Evolutionary conservation across 2,329 filamentous ascomycete species (phyloP).

Genomic region (Hymenoscyphus scutula): DNA sequence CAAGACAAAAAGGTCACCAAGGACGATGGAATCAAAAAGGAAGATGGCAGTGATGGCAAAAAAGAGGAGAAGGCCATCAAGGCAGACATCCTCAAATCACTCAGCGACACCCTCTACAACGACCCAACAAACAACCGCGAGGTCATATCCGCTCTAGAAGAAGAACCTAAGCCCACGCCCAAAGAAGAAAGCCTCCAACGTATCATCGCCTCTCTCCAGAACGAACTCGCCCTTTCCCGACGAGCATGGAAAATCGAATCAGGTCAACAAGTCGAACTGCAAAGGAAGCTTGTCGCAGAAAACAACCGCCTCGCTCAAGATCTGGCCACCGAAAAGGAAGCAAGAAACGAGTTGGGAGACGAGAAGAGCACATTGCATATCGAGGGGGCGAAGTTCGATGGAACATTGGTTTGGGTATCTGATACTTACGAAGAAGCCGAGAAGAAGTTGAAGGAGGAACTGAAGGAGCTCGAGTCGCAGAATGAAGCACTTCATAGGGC

Average conservation of each 20-base stretch:
- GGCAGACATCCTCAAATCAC: background rate
- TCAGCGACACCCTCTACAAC: background rate
- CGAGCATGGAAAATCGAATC: background rate
- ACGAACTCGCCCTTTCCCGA: background rate
- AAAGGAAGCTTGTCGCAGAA: background rate
- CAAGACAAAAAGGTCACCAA: no score
- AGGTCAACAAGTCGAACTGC: background rate
- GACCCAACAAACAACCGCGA: background rate
- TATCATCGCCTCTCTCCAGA: background rate
- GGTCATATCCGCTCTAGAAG: background rate
- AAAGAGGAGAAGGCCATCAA: no score
- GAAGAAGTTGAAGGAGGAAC: no score
- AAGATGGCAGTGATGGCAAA: no score
- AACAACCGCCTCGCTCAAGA: background rate
- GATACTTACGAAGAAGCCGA: background rate
- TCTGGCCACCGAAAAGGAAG: background rate
- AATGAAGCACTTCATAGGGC: no score
- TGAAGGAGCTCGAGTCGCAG: no score
- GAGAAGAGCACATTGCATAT: background rate
- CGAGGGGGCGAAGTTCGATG: background rate
- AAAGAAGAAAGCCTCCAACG: background rate
- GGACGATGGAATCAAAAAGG: no score
- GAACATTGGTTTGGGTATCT: background rate
- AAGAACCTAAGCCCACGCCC: background rate
- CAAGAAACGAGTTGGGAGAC: background rate